Conservation (phyloP, 2,329 filamentous ascomycete genomes). For the Paracoccidioides brasiliensis region DNA sequence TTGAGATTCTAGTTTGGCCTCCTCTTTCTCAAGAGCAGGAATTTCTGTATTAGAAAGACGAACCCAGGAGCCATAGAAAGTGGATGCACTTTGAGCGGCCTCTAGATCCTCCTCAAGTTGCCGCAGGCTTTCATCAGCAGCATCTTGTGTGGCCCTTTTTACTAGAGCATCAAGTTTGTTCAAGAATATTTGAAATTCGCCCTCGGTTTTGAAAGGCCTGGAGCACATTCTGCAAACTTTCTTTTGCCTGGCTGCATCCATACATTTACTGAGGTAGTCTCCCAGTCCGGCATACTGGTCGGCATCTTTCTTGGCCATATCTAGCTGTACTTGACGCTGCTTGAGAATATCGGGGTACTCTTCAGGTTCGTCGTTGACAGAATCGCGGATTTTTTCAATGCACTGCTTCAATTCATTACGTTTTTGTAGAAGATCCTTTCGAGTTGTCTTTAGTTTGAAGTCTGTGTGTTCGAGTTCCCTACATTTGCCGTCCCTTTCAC, state of each 20-base stretch:
- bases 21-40: conserved; percentile 52
- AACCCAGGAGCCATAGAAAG: conserved; percentile 61
- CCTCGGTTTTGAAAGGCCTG: conserved; percentile 48
- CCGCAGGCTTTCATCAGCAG: conserved; percentile 49
- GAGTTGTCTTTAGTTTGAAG: conserved; percentile 53
- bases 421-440: conserved; percentile 52
- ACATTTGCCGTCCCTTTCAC: conserved; percentile 54
- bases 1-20: conserved; percentile 48
- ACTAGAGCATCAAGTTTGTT: conserved; percentile 50
- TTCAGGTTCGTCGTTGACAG: conserved; percentile 39
- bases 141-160: conserved; percentile 39
- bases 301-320: conserved; percentile 47
- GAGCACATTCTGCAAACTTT: conserved; percentile 67
- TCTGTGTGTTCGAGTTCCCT: conserved; percentile 66
- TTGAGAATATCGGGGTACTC: conserved; percentile 41
- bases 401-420: conserved; percentile 49
- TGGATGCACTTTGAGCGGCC: conserved; percentile 48
- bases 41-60: conserved; percentile 57
- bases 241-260: conserved; percentile 51
- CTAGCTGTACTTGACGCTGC: conserved; percentile 39
- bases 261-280: conserved; percentile 57
- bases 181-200: conserved; percentile 50
- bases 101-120: conserved; percentile 51
- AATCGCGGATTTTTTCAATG: conserved; percentile 49
- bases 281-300: conserved; percentile 55